Evolutionary conservation across 139 green algal species (phyloP).

Genomic region (Chlorella sp.): DNA sequence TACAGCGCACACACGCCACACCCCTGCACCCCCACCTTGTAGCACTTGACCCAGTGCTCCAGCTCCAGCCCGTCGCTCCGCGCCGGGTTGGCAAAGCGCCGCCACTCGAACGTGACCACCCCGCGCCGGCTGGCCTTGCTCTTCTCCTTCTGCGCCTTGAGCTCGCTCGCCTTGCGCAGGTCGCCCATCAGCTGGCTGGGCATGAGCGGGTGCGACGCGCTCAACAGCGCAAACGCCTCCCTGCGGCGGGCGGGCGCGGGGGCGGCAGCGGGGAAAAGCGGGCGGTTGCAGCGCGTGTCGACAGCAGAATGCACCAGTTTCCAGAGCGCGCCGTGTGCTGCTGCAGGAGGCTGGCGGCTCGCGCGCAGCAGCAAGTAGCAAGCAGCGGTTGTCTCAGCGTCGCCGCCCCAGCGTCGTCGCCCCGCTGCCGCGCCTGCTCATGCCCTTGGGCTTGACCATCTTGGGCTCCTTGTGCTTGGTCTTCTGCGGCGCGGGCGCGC

Average conservation of each 20-base stretch:
- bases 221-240: constrained; percentile 90
- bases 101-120: constrained; percentile 35
- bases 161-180: constrained; percentile 47
- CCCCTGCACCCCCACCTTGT: too few relatives aligned
- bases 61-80: constrained; percentile 76
- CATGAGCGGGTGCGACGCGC: constrained; percentile 80
- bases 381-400: too few relatives aligned
- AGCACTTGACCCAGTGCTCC: constrained; percentile 87
- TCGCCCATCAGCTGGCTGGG: constrained; percentile 66
- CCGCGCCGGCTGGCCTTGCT: constrained; percentile 37
- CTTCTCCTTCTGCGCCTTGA: constrained; percentile 57
- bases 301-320: neutral
- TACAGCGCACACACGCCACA: too few relatives aligned
- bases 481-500: constrained; percentile 48
- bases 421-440: constrained; percentile 64
- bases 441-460: constrained; percentile 71
- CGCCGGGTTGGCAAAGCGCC: constrained; percentile 76
- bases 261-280: neutral
- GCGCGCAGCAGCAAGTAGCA: neutral
- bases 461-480: constrained; percentile 63
- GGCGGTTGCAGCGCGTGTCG: neutral
- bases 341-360: neutral
- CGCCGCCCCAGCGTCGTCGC: too few relatives aligned
- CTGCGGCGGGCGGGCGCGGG: constrained; percentile 53
- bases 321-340: neutral